These are phyloP conservation scores for Jaltomata sinuosa DNA, from an alignment of 257 asterid species.

Conservation along the genomic window DNA sequence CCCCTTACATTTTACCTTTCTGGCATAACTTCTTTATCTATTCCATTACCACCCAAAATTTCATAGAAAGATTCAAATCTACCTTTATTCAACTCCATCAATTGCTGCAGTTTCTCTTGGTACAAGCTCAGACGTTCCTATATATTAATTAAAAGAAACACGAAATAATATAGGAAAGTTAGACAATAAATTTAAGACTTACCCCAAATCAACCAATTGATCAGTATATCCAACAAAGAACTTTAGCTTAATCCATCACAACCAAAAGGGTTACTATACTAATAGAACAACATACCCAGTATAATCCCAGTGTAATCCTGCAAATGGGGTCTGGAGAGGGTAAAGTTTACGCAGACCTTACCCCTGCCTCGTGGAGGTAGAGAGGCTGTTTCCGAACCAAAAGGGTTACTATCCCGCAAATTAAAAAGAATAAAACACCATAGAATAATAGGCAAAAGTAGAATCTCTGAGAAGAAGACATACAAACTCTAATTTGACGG, in stretches of 20 bases:
- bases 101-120: constrained; percentile 68
- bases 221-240: neutral
- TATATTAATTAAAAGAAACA: neutral
- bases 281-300: neutral
- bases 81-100: constrained; percentile 69
- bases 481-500: constrained; percentile 72
- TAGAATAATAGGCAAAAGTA: neutral
- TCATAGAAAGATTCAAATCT: constrained; percentile 2
- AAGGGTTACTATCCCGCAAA: neutral
- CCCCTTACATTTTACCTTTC: neutral
- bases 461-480: constrained; percentile 9
- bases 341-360: too few species aligned
- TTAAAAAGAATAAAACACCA: neutral
- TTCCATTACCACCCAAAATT: neutral
- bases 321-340: too few species aligned
- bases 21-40: neutral
- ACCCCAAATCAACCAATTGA: neutral
- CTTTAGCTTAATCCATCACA: neutral
- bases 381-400: too few species aligned
- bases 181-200: neutral
- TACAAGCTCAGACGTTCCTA: constrained; percentile 83
- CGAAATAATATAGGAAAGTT: neutral
- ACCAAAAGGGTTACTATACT: neutral
- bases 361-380: too few species aligned
- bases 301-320: too few species aligned